Conservation (phyloP, 2,329 filamentous ascomycete genomes). For the Paecilomyces sp. region DNA sequence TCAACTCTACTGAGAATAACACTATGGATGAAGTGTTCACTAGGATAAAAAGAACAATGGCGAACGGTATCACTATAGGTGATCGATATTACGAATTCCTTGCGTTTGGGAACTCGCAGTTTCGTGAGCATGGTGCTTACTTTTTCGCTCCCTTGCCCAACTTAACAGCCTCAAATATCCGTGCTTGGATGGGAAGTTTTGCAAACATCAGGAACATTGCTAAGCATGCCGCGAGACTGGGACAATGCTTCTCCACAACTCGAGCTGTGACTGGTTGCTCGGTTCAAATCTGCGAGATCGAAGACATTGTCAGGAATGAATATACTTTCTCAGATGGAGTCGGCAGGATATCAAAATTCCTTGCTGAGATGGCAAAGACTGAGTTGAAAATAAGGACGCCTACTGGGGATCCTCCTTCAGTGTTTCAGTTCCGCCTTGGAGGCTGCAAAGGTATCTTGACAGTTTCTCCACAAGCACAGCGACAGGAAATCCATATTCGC, state of each 20-base stretch:
- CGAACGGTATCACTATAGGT: conserved; percentile 74
- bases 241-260: conserved; percentile 95
- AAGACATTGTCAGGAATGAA: conserved; percentile 62
- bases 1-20: conserved; percentile 50
- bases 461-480: conserved; percentile 61
- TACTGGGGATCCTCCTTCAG: conserved; percentile 58
- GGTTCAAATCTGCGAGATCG: conserved; percentile 51
- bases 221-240: conserved; percentile 80
- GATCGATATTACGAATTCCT: conserved; percentile 81
- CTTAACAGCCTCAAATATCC: conserved; percentile 67
- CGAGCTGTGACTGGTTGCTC: conserved; percentile 60
- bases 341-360: conserved; percentile 76
- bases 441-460: conserved; percentile 87
- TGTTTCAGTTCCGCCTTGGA: conserved; percentile 85
- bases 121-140: conserved; percentile 84
- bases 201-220: conserved; percentile 74
- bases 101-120: conserved; percentile 91
- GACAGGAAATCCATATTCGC: conserved; percentile 67
- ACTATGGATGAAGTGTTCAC: conserved; percentile 65
- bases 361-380: conserved; percentile 65
- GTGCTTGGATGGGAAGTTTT: conserved; percentile 81
- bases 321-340: conserved; percentile 86
- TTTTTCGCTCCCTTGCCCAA: conserved; percentile 73
- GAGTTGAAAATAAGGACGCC: conserved; percentile 58
- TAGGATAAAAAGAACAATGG: conserved; percentile 63